Evolutionary conservation across 257 asterid genomes (phyloP), one percentile per base, ranked within the genome.

Genomic region (Apocynum venetum): DNA sequence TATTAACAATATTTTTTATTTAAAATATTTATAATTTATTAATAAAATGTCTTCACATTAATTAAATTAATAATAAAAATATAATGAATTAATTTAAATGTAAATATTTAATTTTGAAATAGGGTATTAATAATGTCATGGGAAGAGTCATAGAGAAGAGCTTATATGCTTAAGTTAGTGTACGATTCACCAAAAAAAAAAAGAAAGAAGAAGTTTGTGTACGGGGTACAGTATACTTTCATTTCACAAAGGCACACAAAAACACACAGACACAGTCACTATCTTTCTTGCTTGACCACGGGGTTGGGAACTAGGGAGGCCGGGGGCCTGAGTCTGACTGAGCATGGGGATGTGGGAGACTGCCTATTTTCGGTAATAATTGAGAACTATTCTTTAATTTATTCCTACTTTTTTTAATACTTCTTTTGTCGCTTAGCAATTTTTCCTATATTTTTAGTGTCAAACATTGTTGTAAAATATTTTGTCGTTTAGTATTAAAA

Each of bases 301-400:
- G 78, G 81, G 81, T 6, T 2, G 64, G 17, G 31, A 25, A 25
- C 31, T 25, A 25, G 31, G 31, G 31, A 25, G 31, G 31, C 31
- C 31, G 31, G 31, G 31, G 31, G 31, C 0, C 31, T 25, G 31
- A 25, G 25, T 72, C 80, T 81, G 84, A 72, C 75, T 17, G 40
- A 71, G 64, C 78, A 76, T 77, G 75, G 81, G 78, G 81, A 81
- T 65, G 72, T 53, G 84, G 59, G 81, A 59, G 80, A 46, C 81
- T 74, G 76, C 17, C 72, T 72, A 73, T 44, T 53, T 81, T 71
- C 79, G 76, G 78, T 81, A 81, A 80, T 71, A 8, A 77, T 60
- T 75, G 76, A 66, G 9, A 25, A 15, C 73, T 65, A 10, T 14
- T 75, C 19, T 40, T 53, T 51, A 25, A 25, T 25, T 25, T 25